These are phyloP conservation scores for Collybiopsis luxurians DNA, from an alignment of 768 basidiomycete genomes.

Conservation along the genomic window DNA sequence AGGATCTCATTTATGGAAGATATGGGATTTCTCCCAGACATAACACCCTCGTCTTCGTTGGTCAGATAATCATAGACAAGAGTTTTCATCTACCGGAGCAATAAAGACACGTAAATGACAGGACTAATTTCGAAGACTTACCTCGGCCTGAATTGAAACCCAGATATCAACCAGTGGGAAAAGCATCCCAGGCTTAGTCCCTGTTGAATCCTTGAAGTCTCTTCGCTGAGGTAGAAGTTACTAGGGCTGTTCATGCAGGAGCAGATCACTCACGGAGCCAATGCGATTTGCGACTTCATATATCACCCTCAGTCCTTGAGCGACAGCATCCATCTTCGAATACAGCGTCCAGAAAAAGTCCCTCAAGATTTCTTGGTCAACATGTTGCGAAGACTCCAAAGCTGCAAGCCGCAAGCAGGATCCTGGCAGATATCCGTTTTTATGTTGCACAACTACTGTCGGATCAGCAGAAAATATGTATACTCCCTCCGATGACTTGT, in stretches of 20 bases:
- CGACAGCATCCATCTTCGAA: conserved; percentile 91
- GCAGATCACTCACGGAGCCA: conserved; percentile 65
- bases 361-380: conserved; percentile 80
- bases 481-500: conserved; percentile 47
- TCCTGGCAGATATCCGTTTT: conserved; percentile 38
- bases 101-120: background rate
- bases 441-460: conserved; percentile 21
- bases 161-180: conserved; percentile 88
- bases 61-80: conserved; percentile 87
- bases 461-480: conserved; percentile 44
- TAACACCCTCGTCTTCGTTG: conserved; percentile 83
- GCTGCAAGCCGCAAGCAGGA: conserved; percentile 65
- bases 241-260: background rate
- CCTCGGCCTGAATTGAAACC: conserved; percentile 87
- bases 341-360: conserved; percentile 98
- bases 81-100: conserved; percentile 62
- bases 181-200: conserved; percentile 68
- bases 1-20: conserved; percentile 93
- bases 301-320: conserved; percentile 85
- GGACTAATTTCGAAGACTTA: conserved; percentile 29
- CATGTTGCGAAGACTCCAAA: conserved; percentile 66
- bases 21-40: conserved; percentile 82
- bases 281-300: conserved; percentile 91
- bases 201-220: conserved; percentile 87
- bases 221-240: conserved; percentile 55